Conservation (phyloP, 176 grass and related monocot genomes). For the Oryza australiensis region DNA sequence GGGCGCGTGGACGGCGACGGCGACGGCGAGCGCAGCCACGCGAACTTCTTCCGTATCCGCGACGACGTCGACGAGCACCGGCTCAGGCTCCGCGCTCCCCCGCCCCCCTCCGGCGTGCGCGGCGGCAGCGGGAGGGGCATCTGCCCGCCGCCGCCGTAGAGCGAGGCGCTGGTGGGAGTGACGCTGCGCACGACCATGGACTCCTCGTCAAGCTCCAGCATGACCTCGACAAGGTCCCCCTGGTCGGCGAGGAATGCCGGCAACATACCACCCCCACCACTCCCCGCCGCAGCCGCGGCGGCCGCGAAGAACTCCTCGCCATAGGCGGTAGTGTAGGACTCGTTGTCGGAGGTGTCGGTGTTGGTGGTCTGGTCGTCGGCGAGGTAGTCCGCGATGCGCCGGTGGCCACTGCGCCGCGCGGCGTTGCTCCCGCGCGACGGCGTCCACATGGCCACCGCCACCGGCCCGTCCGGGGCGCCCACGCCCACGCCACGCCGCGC, state of each 20-base stretch:
- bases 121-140: not conserved
- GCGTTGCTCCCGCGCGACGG: slow-evolving; percentile 64
- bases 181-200: slow-evolving; percentile 99
- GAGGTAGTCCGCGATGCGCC: slow-evolving; percentile 83
- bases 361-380: slow-evolving; percentile 65
- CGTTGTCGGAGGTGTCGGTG: slow-evolving; percentile 72
- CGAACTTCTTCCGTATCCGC: slow-evolving; percentile 75
- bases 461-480: not conserved
- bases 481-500: too few species aligned
- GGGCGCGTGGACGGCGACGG: slow-evolving; percentile 39
- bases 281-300: not conserved
- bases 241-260: slow-evolving; percentile 86
- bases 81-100: slow-evolving; percentile 42
- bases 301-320: slow-evolving; percentile 51
- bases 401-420: slow-evolving; percentile 56
- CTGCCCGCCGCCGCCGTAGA: slow-evolving; percentile 23
- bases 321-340: slow-evolving; percentile 66
- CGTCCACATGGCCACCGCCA: slow-evolving; percentile 62
- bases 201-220: slow-evolving; percentile 97
- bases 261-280: slow-evolving; percentile 48
- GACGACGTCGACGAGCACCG: slow-evolving; percentile 90
- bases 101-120: slow-evolving; percentile 34
- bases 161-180: slow-evolving; percentile 62
- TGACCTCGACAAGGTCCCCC: slow-evolving; percentile 94
- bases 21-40: slow-evolving; percentile 81